phyloP scores from a whole-genome alignment of 2,329 filamentous ascomycete species.

The Fusarium sp. region DNA sequence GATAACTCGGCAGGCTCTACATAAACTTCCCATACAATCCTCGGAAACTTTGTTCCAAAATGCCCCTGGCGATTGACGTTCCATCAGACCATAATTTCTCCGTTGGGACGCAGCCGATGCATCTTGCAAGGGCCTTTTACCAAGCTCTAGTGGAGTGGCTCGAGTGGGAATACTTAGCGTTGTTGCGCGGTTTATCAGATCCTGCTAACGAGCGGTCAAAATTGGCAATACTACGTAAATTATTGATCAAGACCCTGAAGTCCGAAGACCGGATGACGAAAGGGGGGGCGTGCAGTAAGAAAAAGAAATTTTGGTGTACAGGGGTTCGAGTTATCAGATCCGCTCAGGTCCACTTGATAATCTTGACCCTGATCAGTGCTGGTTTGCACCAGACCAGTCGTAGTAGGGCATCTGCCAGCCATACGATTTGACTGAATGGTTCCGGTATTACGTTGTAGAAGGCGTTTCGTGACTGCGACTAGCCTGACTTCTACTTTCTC shows the following conservation, averaged over 20 bases:
- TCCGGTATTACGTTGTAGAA: slow-evolving; percentile 18
- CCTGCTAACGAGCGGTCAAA: slow-evolving; percentile 24
- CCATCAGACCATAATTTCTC: slow-evolving; percentile 10
- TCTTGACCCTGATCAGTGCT: slow-evolving; percentile 22
- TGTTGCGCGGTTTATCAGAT: slow-evolving; percentile 40
- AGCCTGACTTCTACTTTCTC: neutral
- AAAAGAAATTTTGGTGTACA: neutral
- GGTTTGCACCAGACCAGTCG: slow-evolving; percentile 20
- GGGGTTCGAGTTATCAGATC: slow-evolving; percentile 45
- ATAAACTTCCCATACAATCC: neutral
- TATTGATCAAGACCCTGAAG: neutral
- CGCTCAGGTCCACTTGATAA: slow-evolving; percentile 34
- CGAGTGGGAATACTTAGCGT: neutral
- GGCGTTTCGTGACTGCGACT: slow-evolving; percentile 11
- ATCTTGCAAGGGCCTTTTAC: slow-evolving; percentile 2
- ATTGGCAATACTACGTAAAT: neutral
- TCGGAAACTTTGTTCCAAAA: neutral
- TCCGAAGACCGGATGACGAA: slow-evolving; percentile 29
- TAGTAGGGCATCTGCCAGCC: slow-evolving; percentile 1
- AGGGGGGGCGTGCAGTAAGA: slow-evolving; percentile 8
- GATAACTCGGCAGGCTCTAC: neutral
- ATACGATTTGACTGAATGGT: slow-evolving; percentile 13
- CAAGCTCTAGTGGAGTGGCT: neutral
- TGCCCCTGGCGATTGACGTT: neutral
- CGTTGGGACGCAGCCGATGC: neutral